A percentile compares a stretch with the other conserved stretches of the same genome.
These are phyloP conservation scores for Candida patagonica DNA, from an alignment of 805 yeast genomes.

Conservation along the genomic window DNA sequence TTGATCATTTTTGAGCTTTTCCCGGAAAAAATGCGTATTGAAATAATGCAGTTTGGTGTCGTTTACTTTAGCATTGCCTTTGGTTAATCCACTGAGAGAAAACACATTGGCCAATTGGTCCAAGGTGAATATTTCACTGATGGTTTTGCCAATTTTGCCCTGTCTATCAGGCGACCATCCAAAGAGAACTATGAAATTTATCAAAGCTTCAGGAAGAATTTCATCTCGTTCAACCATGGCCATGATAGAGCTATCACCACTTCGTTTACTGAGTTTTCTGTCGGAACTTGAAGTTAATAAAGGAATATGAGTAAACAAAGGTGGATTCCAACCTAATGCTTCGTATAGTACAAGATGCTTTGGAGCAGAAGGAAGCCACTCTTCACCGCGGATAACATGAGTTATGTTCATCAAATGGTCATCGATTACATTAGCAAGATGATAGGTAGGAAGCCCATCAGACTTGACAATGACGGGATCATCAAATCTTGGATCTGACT, in stretches of 20 bases:
- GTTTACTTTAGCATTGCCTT: conserved; percentile 90
- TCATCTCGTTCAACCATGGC: conserved; percentile 48
- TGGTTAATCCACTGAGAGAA: conserved; percentile 65
- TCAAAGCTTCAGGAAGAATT: conserved; percentile 73
- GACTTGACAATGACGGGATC: conserved; percentile 85
- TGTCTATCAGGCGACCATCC: conserved; percentile 78
- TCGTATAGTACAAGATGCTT: conserved; percentile 80
- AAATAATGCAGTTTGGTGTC: conserved; percentile 64
- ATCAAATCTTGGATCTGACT: conserved; percentile 65
- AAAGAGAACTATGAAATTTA: conserved; percentile 79
- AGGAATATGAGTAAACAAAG: conserved; percentile 84
- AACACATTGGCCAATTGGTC: conserved; percentile 47
- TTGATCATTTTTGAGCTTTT: conserved; percentile 5
- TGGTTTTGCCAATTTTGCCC: conserved; percentile 31
- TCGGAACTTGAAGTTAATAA: conserved; percentile 56
- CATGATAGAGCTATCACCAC: conserved; percentile 69
- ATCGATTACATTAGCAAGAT: conserved; percentile 91
- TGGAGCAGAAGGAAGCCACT: conserved; percentile 95
- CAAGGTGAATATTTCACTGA: conserved; percentile 23
- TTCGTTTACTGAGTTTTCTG: conserved; percentile 71
- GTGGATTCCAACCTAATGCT: conserved; percentile 81
- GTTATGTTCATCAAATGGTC: conserved; percentile 89
- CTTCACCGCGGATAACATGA: conserved; percentile 95
- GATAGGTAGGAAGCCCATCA: conserved; percentile 95
- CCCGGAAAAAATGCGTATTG: conserved; percentile 58